phyloP scores from a whole-genome alignment of 2,329 filamentous ascomycete genomes.

The Ascocoryne sarcoides region DNA sequence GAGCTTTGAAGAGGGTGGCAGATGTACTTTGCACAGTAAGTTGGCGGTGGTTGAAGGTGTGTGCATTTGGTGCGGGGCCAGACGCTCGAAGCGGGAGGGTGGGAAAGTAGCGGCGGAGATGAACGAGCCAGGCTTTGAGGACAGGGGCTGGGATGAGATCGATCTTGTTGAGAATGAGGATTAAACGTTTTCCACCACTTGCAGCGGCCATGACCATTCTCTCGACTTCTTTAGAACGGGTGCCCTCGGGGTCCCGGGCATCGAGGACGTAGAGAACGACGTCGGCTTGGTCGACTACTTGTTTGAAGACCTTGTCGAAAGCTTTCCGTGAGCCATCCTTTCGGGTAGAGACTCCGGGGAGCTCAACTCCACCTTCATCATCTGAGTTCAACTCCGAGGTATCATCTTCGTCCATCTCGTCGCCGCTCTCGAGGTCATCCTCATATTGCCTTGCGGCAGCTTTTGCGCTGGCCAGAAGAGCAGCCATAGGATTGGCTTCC shows the following conservation, averaged over 20 bases:
- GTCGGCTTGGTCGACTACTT: conserved; percentile 80
- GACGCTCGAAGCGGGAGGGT: conserved; percentile 84
- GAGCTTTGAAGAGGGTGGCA: conserved; percentile 73
- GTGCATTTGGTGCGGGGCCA: conserved; percentile 71
- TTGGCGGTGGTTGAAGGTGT: conserved; percentile 86
- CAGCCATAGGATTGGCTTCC: conserved; percentile 82
- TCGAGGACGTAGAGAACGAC: conserved; percentile 91
- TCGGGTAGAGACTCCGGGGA: conserved; percentile 42
- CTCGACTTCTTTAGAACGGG: conserved; percentile 83
- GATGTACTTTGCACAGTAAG: conserved; percentile 82
- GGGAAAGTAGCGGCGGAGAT: conserved; percentile 83
- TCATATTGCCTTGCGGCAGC: conserved; percentile 71
- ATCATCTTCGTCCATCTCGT: conserved; percentile 48
- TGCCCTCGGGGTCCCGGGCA: conserved; percentile 83
- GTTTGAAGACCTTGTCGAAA: conserved; percentile 94
- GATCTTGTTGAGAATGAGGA: conserved; percentile 92
- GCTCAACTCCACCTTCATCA: conserved; percentile 39
- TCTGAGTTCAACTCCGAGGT: conserved; percentile 38
- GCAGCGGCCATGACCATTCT: conserved; percentile 85
- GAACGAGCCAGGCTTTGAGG: conserved; percentile 73
- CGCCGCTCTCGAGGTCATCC: conserved; percentile 32
- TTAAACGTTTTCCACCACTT: conserved; percentile 73
- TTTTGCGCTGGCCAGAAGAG: conserved; percentile 76
- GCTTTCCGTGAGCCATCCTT: conserved; percentile 68
- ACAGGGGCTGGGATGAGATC: conserved; percentile 78